A percentile compares a stretch with the other conserved stretches of the same genome.
These are phyloP conservation scores for Fraxinus americana DNA, from an alignment of 257 asterid genomes.

Conservation along the genomic window DNA sequence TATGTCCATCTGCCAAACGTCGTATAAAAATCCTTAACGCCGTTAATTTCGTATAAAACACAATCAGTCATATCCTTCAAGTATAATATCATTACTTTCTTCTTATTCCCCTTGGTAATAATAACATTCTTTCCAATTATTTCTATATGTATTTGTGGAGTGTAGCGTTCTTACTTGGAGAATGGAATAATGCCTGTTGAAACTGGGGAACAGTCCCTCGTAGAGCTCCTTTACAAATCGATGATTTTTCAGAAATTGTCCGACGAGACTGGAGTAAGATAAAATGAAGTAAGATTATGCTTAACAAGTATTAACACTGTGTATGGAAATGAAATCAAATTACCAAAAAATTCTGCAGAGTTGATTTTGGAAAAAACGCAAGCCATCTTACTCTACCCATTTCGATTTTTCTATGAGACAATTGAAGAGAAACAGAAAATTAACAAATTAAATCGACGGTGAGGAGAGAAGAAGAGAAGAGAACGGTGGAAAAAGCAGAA, in stretches of 20 bases:
- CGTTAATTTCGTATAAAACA: constrained; percentile 11
- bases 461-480: neutral
- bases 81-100: neutral
- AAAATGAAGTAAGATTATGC: neutral
- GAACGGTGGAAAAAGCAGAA: neutral
- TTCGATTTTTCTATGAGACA: constrained; percentile 4
- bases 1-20: constrained; percentile 37
- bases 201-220: constrained; percentile 35
- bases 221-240: constrained; percentile 29
- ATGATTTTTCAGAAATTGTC: constrained; percentile 33
- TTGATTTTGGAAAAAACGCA: constrained; percentile 38
- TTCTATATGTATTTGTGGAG: neutral
- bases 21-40: constrained; percentile 29
- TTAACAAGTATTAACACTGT: neutral
- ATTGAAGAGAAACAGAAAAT: neutral
- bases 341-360: constrained; percentile 50
- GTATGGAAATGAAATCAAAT: constrained; percentile 4
- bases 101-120: neutral
- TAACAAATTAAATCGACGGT: neutral
- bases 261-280: constrained; percentile 37
- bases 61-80: neutral
- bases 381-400: constrained; percentile 44
- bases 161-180: constrained; percentile 47
- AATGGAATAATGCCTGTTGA: constrained; percentile 39
- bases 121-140: neutral